A percentile compares a stretch with the other conserved stretches of the same genome.
Evolutionary conservation across 1,139 yeast genomes (phyloP).

Genomic region (Sugiyamaella grinbergsii): DNA sequence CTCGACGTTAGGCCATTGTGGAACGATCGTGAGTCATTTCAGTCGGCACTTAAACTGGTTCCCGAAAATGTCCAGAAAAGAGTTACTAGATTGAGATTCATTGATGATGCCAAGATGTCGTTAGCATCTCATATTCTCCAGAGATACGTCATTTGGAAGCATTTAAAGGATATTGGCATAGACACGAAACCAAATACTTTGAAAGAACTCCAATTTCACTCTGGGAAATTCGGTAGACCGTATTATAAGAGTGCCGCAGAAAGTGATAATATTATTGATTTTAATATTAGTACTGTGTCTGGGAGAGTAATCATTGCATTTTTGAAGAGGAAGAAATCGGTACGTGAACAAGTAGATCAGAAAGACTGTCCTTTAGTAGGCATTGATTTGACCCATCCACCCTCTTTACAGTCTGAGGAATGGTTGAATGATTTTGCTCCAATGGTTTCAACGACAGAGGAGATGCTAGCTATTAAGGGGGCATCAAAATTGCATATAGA

Average conservation of each 20-base stretch:
- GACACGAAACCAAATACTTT: not conserved
- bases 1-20: conserved; percentile 13
- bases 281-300: conserved; percentile 14
- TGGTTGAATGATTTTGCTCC: conserved; percentile 17
- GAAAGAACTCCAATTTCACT: conserved; percentile 3
- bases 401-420: conserved; percentile 4
- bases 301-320: conserved; percentile 16
- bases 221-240: conserved; percentile 11
- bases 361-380: conserved; percentile 8
- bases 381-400: conserved; percentile 13
- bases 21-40: conserved; percentile 15
- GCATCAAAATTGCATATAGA: not conserved
- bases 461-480: conserved; percentile 2
- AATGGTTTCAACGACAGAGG: conserved; percentile 10
- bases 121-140: conserved; percentile 16
- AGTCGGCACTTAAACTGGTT: conserved; percentile 9
- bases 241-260: not conserved
- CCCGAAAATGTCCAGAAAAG: conserved; percentile 11
- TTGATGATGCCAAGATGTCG: conserved; percentile 18
- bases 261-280: conserved; percentile 10
- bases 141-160: conserved; percentile 8
- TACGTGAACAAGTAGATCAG: not conserved
- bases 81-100: conserved; percentile 3
- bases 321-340: not conserved
- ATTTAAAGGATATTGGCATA: not conserved